Base-by-base conservation (phyloP, 768 basidiomycete genomes). In the Rhizopogon sp. region DNA sequence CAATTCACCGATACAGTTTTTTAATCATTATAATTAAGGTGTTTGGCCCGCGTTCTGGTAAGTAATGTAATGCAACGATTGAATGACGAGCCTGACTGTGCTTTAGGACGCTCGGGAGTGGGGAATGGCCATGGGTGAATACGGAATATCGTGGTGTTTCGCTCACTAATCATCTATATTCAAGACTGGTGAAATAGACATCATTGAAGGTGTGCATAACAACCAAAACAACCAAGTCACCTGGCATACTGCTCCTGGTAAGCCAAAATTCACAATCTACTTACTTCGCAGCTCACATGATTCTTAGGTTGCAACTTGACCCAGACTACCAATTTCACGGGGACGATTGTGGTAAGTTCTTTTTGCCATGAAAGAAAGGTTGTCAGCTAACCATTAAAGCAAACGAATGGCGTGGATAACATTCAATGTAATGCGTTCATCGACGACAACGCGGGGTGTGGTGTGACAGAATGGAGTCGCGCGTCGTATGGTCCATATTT, bases 41-140 rank as follows among this genome's bases (percentile, higher is more conserved):
- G 82, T 86, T 20, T 93, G 93, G 92, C 91, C 90, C 42, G 87
- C 88, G 5, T 90, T 85, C 68, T 90, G 88, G 89, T 64, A 84
- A 54, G 51, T 41, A 50, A 39, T 49, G 8, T 16, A 20, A 17
- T 49, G 43, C n/a, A 25, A 8, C 20, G 43, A 50, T 49, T 59
- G 8, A 17, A 25, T 25, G 20, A n/a, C 46, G 31, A 31, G 7
- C 14, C 17, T 35, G 22, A 50, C 41, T 7, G 53, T 60, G n/a
- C 6, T 13, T 45, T 41, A 70, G 69, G 69, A 70, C 69, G 41
- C 14, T 70, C 28, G 86, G 85, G 44, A 66, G 64, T 56, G 82
- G 78, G 1, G 54, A 66, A 46, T 90, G 88, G 88, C 88, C 88
- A 37, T 69, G 63, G 54, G 88, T 88, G 60, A 57, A 83, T 72